These are phyloP conservation scores for Daedaleopsis sinensis DNA, from an alignment of 768 basidiomycete genomes.

Conservation along the genomic window DNA sequence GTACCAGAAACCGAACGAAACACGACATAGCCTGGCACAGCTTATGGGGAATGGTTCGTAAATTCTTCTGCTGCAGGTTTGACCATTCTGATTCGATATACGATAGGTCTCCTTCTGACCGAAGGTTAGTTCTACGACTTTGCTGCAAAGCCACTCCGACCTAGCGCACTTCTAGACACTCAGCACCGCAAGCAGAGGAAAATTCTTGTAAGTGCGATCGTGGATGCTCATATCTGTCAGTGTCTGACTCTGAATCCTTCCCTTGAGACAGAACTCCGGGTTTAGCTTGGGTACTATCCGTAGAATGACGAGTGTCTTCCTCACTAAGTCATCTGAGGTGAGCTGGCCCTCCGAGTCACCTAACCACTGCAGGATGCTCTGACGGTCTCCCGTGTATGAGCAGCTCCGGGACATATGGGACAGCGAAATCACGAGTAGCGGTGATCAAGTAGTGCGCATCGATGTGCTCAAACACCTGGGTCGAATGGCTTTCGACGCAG, in stretches of 20 bases:
- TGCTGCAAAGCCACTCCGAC: too few relatives aligned
- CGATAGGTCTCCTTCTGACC: slow-evolving; percentile 50
- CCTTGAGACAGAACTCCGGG: slow-evolving; percentile 54
- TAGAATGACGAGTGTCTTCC: slow-evolving; percentile 57
- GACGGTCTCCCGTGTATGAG: neutral
- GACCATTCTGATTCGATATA: too few relatives aligned
- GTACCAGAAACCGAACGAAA: slow-evolving; percentile 58
- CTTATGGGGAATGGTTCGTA: slow-evolving; percentile 44
- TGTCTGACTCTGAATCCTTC: too few relatives aligned
- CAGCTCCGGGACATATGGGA: slow-evolving; percentile 29
- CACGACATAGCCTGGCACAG: slow-evolving; percentile 40
- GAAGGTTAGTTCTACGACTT: slow-evolving; percentile 28
- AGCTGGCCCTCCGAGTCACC: neutral
- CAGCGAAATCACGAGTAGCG: slow-evolving; percentile 34
- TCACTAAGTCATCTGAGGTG: slow-evolving; percentile 56
- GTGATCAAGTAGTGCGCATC: slow-evolving; percentile 23
- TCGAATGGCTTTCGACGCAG: slow-evolving; percentile 43
- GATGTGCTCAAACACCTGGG: slow-evolving; percentile 37
- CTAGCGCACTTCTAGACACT: too few relatives aligned
- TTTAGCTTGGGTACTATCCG: slow-evolving; percentile 63
- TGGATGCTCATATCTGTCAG: neutral
- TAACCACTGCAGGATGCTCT: neutral
- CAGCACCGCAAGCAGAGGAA: slow-evolving; percentile 35
- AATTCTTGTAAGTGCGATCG: slow-evolving; percentile 29
- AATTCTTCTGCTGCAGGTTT: neutral